A percentile compares a stretch with the other conserved stretches of the same genome.
Evolutionary conservation across 2,329 filamentous ascomycete species (phyloP).

Genomic region (Curvularia spicifera): DNA sequence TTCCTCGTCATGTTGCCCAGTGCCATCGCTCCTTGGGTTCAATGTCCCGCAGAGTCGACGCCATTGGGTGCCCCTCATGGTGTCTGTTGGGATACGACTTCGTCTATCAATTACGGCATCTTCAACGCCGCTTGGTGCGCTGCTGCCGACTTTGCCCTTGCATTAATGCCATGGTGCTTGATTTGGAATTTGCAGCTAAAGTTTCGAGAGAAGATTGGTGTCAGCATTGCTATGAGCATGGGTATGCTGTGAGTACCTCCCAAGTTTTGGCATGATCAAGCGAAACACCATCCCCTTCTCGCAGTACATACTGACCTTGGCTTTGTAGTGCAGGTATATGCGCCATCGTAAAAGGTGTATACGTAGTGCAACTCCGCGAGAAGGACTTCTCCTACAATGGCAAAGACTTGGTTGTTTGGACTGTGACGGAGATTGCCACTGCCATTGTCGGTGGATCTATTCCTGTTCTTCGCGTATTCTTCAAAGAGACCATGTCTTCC

Average conservation of each 20-base stretch:
- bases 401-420: slow-evolving; percentile 42
- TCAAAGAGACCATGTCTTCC: slow-evolving; percentile 33
- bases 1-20: slow-evolving; percentile 38
- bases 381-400: slow-evolving; percentile 40
- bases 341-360: slow-evolving; percentile 37
- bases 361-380: slow-evolving; percentile 32
- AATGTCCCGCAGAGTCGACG: slow-evolving; percentile 28
- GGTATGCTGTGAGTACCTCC: slow-evolving; percentile 30
- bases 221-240: slow-evolving; percentile 42
- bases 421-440: slow-evolving; percentile 37
- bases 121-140: slow-evolving; percentile 40
- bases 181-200: slow-evolving; percentile 32
- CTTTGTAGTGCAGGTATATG: slow-evolving; percentile 31
- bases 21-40: slow-evolving; percentile 30
- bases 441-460: slow-evolving; percentile 40
- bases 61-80: slow-evolving; percentile 23
- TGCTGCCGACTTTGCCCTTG: slow-evolving; percentile 33
- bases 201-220: slow-evolving; percentile 35
- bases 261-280: not conserved
- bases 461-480: slow-evolving; percentile 41
- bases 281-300: not conserved
- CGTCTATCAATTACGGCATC: slow-evolving; percentile 31
- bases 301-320: not conserved
- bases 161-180: slow-evolving; percentile 38
- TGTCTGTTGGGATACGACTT: slow-evolving; percentile 29